These are phyloP conservation scores for Chrysosporium queenslandicum DNA, from an alignment of 2,329 filamentous ascomycete species.

Conservation along the genomic window DNA sequence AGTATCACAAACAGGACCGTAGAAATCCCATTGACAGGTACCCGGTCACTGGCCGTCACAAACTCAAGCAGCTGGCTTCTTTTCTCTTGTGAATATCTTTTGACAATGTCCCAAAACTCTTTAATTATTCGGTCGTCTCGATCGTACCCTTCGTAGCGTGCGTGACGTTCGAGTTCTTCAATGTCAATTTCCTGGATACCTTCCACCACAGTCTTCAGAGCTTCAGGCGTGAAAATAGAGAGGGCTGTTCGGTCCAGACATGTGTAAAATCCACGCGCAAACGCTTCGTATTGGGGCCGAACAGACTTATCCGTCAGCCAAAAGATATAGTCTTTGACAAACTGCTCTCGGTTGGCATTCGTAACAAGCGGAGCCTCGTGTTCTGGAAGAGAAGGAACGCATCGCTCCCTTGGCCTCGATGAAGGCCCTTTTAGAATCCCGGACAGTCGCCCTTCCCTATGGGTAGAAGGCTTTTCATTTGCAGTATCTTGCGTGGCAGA, in stretches of 20 bases:
- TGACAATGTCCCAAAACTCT: constrained; percentile 76
- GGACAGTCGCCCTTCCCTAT: constrained; percentile 10
- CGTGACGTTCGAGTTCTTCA: constrained; percentile 56
- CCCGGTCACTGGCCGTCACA: constrained; percentile 82
- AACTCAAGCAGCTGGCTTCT: constrained; percentile 76
- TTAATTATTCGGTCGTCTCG: constrained; percentile 57
- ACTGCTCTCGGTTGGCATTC: constrained; percentile 64
- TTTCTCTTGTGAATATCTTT: constrained; percentile 54
- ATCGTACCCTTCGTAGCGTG: constrained; percentile 70
- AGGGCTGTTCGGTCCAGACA: constrained; percentile 64
- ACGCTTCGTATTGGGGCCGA: constrained; percentile 65
- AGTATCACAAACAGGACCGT: constrained; percentile 78
- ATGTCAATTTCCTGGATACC: constrained; percentile 75
- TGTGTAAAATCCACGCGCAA: constrained; percentile 67
- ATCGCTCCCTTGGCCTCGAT: constrained; percentile 21
- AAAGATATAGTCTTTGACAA: constrained; percentile 72
- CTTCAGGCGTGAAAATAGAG: constrained; percentile 57
- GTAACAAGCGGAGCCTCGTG: constrained; percentile 64
- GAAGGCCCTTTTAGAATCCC: constrained; percentile 23
- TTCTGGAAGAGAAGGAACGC: constrained; percentile 25
- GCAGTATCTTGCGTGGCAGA: constrained; percentile 16
- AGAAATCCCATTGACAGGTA: constrained; percentile 76
- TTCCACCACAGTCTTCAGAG: constrained; percentile 71
- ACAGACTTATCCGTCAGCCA: constrained; percentile 75
- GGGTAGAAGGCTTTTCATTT: constrained; percentile 1